Evolutionary conservation across 192 early-diverging fungal genomes (phyloP), one percentile per base, ranked within the genome.

Genomic region (Entomortierella beljakovae): DNA sequence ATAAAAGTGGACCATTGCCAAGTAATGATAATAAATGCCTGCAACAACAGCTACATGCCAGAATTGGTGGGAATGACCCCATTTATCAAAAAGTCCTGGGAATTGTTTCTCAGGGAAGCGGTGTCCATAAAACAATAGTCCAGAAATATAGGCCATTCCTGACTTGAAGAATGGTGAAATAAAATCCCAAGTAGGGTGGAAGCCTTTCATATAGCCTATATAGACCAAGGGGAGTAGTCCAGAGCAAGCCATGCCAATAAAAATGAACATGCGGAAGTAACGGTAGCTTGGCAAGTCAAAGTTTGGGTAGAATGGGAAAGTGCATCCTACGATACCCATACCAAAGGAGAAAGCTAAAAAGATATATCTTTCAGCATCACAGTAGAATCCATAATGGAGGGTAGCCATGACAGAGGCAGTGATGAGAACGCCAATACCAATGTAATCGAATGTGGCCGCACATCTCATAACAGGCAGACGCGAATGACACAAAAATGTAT

Each of bases 1-100:
- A 70, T 88, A 86, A 52, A 89, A 89, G 33, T 86, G 81, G 3
- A 89, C 61, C 49, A 84, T 81, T 9, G 89, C 89, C 57, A 71
- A 70, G 61, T 90, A 90, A 69, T 90, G 89, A 54, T 85, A 86
- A 54, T 83, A 90, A 51, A 90, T 90, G 9, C 89, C 89, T 3
- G 85, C 76, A 26, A 87, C 86, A 22, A 91, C 89, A 70, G 82
- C 85, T 20, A 88, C 75, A 60, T 91, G 89, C 89, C 89, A 91
- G 46, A 88, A 63, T 31, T 87, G 86, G 74, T 91, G 89, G 51
- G 85, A 87, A 46, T 86, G 84, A 37, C 89, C 89, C 61, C 80
- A 79, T 35, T 70, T 67, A 63, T 91, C 89, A 82, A 89, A 89
- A 48, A 74, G 46, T 10, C 89, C 89, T 5, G 89, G 89, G 38